A percentile compares a stretch with the other conserved stretches of the same genome.
These are phyloP conservation scores for Capronia americana DNA, from an alignment of 2,329 filamentous ascomycete species.

Conservation along the genomic window DNA sequence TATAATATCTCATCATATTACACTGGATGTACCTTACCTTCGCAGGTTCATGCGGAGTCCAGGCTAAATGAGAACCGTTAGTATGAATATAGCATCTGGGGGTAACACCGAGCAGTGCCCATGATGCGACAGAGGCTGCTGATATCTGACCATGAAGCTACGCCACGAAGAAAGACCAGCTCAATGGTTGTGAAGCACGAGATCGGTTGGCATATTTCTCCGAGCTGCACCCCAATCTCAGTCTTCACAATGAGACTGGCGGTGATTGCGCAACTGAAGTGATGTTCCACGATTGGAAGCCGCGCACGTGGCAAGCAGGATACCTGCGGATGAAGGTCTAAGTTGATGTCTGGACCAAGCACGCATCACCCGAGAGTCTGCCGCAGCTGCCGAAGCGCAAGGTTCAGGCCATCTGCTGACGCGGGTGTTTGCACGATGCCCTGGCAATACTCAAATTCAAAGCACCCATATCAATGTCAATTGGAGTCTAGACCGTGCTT, in stretches of 20 bases:
- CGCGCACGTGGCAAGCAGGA: conserved; percentile 1
- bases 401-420: background rate
- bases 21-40: background rate
- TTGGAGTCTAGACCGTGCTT: background rate
- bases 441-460: background rate
- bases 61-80: background rate
- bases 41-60: background rate
- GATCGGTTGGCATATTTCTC: conserved; percentile 19
- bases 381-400: background rate
- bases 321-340: background rate
- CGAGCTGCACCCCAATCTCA: conserved; percentile 3
- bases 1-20: background rate
- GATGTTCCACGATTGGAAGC: background rate
- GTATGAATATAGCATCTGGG: background rate
- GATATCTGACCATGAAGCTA: background rate
- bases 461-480: background rate
- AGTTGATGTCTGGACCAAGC: conserved; percentile 10
- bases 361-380: background rate
- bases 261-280: conserved; percentile 1
- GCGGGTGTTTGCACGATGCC: background rate
- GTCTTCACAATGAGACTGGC: background rate
- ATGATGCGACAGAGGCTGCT: background rate
- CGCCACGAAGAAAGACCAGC: conserved; percentile 1
- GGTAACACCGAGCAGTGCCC: background rate
- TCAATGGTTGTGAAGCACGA: conserved; percentile 4